A percentile compares a stretch with the other conserved stretches of the same genome.
Conservation (phyloP, 2,329 filamentous ascomycete genomes). For the Alternaria hordeiaustralica region DNA sequence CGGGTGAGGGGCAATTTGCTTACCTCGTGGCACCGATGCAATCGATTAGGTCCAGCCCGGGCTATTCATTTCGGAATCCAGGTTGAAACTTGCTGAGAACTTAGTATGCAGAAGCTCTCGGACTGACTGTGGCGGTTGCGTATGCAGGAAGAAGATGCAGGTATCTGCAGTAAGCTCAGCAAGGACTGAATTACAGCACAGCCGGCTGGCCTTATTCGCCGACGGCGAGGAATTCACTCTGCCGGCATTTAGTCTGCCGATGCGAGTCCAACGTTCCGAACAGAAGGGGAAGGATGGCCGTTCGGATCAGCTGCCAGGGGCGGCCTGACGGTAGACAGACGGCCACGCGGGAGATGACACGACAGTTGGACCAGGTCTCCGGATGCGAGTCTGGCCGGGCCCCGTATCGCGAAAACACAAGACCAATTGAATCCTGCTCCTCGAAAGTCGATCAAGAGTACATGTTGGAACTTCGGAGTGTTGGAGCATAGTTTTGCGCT, state of each 20-base stretch:
- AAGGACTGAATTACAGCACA: neutral
- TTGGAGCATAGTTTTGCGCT: neutral
- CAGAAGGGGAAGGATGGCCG: conserved; percentile 4
- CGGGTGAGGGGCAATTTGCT: conserved; percentile 7
- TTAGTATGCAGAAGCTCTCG: neutral
- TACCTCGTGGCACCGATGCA: conserved; percentile 1
- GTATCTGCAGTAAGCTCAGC: neutral
- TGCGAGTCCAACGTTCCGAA: neutral
- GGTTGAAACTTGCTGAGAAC: neutral
- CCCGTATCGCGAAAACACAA: neutral
- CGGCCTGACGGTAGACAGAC: conserved; percentile 8
- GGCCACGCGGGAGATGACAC: conserved; percentile 17
- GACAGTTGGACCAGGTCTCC: conserved; percentile 13
- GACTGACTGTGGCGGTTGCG: neutral
- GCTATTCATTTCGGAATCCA: neutral
- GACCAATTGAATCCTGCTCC: neutral
- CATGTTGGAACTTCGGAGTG: neutral
- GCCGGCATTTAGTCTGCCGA: neutral
- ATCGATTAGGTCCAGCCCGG: neutral
- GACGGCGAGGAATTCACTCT: neutral
- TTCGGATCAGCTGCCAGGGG: conserved; percentile 2
- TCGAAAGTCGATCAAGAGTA: neutral
- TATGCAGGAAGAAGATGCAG: neutral
- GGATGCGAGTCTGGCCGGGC: conserved; percentile 9
- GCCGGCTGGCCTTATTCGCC: neutral